Evolutionary conservation across 75 land plant genomes (phyloP).

Genomic region (Cunninghamia lanceolata): DNA sequence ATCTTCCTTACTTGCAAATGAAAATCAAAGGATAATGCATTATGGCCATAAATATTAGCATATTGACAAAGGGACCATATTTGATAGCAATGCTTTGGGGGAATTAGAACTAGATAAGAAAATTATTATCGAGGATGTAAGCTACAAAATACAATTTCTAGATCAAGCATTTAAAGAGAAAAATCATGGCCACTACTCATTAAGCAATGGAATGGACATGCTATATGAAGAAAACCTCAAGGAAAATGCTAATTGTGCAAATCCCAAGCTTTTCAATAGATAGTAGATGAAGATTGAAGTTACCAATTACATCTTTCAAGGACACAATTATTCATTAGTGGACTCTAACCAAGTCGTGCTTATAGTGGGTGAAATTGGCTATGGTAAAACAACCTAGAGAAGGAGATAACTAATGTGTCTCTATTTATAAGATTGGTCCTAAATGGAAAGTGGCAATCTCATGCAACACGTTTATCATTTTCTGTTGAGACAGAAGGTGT

Average conservation of each 20-base stretch:
- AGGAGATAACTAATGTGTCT: conserved; percentile 54
- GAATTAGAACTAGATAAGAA: conserved; percentile 1
- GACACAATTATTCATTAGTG: too few relatives aligned
- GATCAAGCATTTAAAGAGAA: not conserved
- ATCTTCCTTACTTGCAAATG: too few relatives aligned
- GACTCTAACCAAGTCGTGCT: too few relatives aligned
- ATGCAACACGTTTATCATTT: conserved; percentile 41
- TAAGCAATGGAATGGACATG: not conserved
- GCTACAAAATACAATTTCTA: not conserved
- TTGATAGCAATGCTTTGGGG: conserved; percentile 2
- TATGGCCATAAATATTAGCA: too few relatives aligned
- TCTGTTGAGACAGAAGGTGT: conserved; percentile 57
- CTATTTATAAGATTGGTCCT: conserved; percentile 41
- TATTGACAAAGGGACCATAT: not conserved
- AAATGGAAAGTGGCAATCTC: conserved; percentile 19
- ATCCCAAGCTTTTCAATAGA: too few relatives aligned
- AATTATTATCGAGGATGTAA: not conserved
- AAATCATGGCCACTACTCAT: not conserved
- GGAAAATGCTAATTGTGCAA: not conserved
- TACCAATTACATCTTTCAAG: too few relatives aligned
- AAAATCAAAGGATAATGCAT: too few relatives aligned
- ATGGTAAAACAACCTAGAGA: too few relatives aligned
- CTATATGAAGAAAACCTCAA: not conserved
- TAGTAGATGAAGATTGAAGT: too few relatives aligned
- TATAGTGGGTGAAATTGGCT: too few relatives aligned